A percentile compares a stretch with the other conserved stretches of the same genome.
phyloP scores from a whole-genome alignment of 2,329 filamentous ascomycete species.

The Clonostachys rhizophaga region DNA sequence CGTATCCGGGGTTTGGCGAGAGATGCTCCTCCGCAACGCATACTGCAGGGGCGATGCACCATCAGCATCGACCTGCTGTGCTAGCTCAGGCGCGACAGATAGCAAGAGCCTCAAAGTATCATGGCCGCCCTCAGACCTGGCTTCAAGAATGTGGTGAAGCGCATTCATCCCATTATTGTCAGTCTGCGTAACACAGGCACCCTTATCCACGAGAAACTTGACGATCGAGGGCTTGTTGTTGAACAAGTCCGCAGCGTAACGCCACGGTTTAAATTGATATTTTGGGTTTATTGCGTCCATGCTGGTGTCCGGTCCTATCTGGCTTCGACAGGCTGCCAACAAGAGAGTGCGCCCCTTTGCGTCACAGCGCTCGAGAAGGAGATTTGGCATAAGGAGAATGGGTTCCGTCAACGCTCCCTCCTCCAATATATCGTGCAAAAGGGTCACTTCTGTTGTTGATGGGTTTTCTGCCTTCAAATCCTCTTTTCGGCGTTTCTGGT shows the following conservation, averaged over 20 bases:
- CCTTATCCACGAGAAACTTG: not conserved
- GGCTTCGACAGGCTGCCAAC: not conserved
- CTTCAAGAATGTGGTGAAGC: not conserved
- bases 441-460: not conserved
- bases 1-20: too few species aligned
- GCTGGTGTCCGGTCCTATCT: not conserved
- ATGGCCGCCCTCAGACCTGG: too few species aligned
- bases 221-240: not conserved
- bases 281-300: not conserved
- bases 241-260: not conserved
- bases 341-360: not conserved
- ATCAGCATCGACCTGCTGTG: not conserved
- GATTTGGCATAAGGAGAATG: not conserved
- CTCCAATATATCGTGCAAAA: not conserved
- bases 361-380: not conserved
- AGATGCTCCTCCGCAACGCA: not conserved
- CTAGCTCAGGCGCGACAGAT: not conserved
- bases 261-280: not conserved
- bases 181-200: not conserved
- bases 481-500: not conserved
- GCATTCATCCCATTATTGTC: not conserved
- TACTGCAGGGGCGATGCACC: not conserved
- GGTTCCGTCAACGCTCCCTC: not conserved
- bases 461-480: not conserved
- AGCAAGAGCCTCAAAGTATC: too few species aligned